Base-by-base conservation (phyloP, 164 flowering plant species). In the Taxillus chinensis region DNA sequence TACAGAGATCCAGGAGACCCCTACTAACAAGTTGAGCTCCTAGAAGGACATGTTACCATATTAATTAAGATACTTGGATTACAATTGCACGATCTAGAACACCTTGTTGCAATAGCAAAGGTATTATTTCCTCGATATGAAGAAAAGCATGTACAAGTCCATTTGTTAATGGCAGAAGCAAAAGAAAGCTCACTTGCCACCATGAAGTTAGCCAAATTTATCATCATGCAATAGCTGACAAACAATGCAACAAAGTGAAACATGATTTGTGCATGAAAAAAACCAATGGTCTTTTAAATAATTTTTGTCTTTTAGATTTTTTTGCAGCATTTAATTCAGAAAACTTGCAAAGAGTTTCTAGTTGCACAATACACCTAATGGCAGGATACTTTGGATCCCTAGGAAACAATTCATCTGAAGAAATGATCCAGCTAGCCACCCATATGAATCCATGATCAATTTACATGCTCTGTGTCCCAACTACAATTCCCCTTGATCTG, bases 1-100 rank as follows among this genome's bases (percentile, higher is more conserved):
- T 14, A 14, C 54, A 51, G 17, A 51, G 16, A 16, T n/a, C 5
- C 54, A 51, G 16, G 17, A 51, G 5, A 56, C 3, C n/a, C 59
- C 3, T 4, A 10, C 4, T 3, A 38, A 56, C 40, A 38, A 15
- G 5, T 3, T 40, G 41, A 56, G 42, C 42, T 37, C 38, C 14
- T 56, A 56, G 57, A 38, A 38, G n/a, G 38, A 38, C 3, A 9
- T 46, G 3, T 10, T 3, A 46, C 12, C 50, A 46, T 10, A 5
- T 46, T 46, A 10, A 46, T 46, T 3, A 37, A 10, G 8, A 38
- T 56, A 56, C 59, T 41, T 12, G 59, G 41, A 38, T 10, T 56
- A 73, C 96, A 89, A 73, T 81, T 75, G 67, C 96, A 87, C 53
- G 87, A 80, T 39, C 80, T 60, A 42, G 86, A 80, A 68, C 96